A percentile compares a stretch with the other conserved stretches of the same genome.
Evolutionary conservation across 2,329 filamentous ascomycete genomes (phyloP).

Genomic region (Diatrype stigma): DNA sequence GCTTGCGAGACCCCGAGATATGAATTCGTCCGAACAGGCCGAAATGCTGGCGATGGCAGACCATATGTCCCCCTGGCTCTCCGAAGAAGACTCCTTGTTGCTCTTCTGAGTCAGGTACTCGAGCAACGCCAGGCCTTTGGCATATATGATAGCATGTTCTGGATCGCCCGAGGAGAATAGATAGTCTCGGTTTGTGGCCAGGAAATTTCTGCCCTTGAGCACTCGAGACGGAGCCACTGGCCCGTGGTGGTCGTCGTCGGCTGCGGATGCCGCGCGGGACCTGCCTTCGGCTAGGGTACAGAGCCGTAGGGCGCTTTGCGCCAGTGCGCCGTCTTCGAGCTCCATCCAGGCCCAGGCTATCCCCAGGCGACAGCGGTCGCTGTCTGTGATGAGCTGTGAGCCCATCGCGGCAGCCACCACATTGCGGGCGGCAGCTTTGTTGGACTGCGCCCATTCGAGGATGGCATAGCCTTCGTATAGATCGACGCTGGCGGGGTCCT

Average conservation of each 20-base stretch:
- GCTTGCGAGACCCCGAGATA: slow-evolving; percentile 28
- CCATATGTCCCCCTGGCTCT: slow-evolving; percentile 51
- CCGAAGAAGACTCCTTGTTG: slow-evolving; percentile 39
- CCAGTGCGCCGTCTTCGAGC: slow-evolving; percentile 39
- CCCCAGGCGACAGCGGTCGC: slow-evolving; percentile 42
- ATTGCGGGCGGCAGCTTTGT: slow-evolving; percentile 53
- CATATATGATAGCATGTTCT: slow-evolving; percentile 48
- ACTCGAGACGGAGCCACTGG: slow-evolving; percentile 33
- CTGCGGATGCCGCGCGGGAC: slow-evolving; percentile 6
- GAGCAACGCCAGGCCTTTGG: slow-evolving; percentile 61
- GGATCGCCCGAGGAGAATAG: slow-evolving; percentile 47
- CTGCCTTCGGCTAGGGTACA: slow-evolving; percentile 34
- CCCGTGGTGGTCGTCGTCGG: no score
- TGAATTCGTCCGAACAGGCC: slow-evolving; percentile 39
- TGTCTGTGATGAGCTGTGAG: slow-evolving; percentile 17
- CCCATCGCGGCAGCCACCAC: slow-evolving; percentile 63
- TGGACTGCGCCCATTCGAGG: slow-evolving; percentile 60
- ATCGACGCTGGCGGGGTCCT: slow-evolving; percentile 55
- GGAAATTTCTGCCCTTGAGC: slow-evolving; percentile 49
- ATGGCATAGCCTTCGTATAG: slow-evolving; percentile 79
- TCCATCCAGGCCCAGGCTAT: slow-evolving; percentile 65
- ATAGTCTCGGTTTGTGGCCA: slow-evolving; percentile 52
- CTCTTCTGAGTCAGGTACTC: slow-evolving; percentile 55
- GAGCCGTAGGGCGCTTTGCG: slow-evolving; percentile 33
- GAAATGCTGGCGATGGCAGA: slow-evolving; percentile 41